Percentiles rank a stretch among this genome's conserved stretches.
Evolutionary conservation across 768 basidiomycete genomes (phyloP).

Genomic region (Clitopilus passeckerianus): DNA sequence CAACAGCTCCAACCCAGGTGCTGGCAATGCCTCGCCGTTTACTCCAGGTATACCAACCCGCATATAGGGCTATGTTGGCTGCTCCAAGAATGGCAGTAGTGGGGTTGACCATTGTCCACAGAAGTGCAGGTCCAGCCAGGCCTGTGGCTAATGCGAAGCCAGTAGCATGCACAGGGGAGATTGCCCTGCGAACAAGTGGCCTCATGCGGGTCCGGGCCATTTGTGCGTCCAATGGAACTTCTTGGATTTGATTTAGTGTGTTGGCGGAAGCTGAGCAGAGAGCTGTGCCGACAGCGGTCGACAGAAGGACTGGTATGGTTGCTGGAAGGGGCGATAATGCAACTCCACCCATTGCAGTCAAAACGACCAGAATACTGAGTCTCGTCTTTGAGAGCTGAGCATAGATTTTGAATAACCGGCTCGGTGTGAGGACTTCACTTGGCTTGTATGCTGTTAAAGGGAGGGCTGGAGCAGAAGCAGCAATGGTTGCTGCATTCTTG

Average conservation of each 20-base stretch:
- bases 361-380: conserved; percentile 77
- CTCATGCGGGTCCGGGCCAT: conserved; percentile 88
- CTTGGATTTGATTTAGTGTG: conserved; percentile 90
- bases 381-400: conserved; percentile 79
- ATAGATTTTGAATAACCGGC: conserved; percentile 61
- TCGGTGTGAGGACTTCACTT: conserved; percentile 39
- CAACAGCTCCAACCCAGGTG: conserved; percentile 93
- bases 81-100: conserved; percentile 80
- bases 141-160: conserved; percentile 77
- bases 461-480: conserved; percentile 9
- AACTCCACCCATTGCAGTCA: conserved; percentile 89
- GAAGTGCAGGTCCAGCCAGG: conserved; percentile 67
- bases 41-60: conserved; percentile 88
- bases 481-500: neutral
- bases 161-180: conserved; percentile 83
- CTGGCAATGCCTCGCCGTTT: conserved; percentile 80
- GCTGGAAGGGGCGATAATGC: conserved; percentile 88
- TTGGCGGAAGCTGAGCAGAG: conserved; percentile 94
- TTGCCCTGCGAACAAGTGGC: conserved; percentile 81
- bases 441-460: conserved; percentile 26
- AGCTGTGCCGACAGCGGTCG: conserved; percentile 84
- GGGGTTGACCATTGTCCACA: conserved; percentile 83
- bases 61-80: conserved; percentile 84
- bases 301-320: conserved; percentile 77
- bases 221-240: conserved; percentile 94